These are phyloP conservation scores for Davidsoniella australis DNA, from an alignment of 2,329 filamentous ascomycete species.

Conservation along the genomic window DNA sequence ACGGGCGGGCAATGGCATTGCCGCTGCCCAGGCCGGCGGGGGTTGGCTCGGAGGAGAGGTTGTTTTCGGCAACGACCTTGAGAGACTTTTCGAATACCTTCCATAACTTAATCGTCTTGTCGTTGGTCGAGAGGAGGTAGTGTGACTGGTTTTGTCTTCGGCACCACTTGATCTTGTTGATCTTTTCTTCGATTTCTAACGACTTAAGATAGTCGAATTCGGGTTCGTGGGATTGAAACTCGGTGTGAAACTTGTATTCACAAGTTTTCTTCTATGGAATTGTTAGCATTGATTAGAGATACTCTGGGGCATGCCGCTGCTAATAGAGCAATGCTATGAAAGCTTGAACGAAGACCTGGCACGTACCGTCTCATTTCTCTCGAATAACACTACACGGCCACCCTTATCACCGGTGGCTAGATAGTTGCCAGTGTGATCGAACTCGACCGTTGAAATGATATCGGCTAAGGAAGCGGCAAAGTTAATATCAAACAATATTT, in stretches of 20 bases:
- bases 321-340: too few species aligned
- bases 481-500: too few species aligned
- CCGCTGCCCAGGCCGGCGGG: slow-evolving; percentile 59
- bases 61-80: slow-evolving; percentile 98
- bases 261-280: slow-evolving; percentile 84
- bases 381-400: slow-evolving; percentile 69
- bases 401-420: slow-evolving; percentile 82
- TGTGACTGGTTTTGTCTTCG: slow-evolving; percentile 94
- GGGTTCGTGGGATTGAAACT: slow-evolving; percentile 98
- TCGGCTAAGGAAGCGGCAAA: slow-evolving; percentile 38
- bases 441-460: slow-evolving; percentile 83
- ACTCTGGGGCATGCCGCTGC: not conserved
- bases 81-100: slow-evolving; percentile 99
- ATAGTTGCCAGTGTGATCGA: slow-evolving; percentile 81
- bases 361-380: slow-evolving; percentile 86
- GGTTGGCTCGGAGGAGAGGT: slow-evolving; percentile 85
- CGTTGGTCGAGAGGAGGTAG: slow-evolving; percentile 94
- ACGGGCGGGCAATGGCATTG: slow-evolving; percentile 50
- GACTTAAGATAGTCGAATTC: slow-evolving; percentile 99
- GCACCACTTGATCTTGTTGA: slow-evolving; percentile 99
- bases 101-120: slow-evolving; percentile 99
- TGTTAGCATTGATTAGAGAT: too few species aligned
- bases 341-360: slow-evolving; percentile 9
- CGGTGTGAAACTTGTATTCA: slow-evolving; percentile 99
- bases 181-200: slow-evolving; percentile 98